These are phyloP conservation scores for Periconia sp. DNA, from an alignment of 2,329 filamentous ascomycete genomes.

Conservation along the genomic window DNA sequence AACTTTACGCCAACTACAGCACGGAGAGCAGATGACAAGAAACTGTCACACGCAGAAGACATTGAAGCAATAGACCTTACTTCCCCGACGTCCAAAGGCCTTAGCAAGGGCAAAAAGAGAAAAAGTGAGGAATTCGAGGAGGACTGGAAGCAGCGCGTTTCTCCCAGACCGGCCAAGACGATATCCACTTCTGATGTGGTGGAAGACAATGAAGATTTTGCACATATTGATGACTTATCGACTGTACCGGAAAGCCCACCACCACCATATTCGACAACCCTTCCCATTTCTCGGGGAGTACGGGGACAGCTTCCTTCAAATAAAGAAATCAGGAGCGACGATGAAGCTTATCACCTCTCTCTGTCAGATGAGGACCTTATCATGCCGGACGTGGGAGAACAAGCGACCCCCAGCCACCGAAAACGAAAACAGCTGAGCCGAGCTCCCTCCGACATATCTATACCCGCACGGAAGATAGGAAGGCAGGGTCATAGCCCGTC, in stretches of 20 bases:
- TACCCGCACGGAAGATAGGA: conserved; percentile 32
- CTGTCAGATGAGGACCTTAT: conserved; percentile 17
- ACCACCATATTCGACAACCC: conserved; percentile 50
- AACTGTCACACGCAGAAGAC: conserved; percentile 16
- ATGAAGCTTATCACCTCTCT: conserved; percentile 10
- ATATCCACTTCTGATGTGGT: conserved; percentile 16
- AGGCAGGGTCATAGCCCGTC: conserved; percentile 25
- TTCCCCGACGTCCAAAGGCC: conserved; percentile 19
- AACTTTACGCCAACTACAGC: conserved; percentile 12
- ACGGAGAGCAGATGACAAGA: conserved; percentile 5
- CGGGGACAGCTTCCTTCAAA: conserved; percentile 4
- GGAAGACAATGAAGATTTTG: conserved; percentile 32
- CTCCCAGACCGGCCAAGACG: conserved; percentile 16
- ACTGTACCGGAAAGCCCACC: conserved; percentile 30
- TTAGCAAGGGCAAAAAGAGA: conserved; percentile 42
- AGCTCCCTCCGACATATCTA: conserved; percentile 25
- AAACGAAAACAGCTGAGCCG: conserved; percentile 37
- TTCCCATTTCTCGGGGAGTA: conserved; percentile 12
- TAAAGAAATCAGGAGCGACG: conserved; percentile 12
- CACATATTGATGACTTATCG: conserved; percentile 42
- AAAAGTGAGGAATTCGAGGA: conserved; percentile 50
- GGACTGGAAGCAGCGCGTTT: conserved; percentile 20
- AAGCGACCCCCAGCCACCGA: conserved; percentile 13
- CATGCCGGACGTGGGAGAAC: conserved; percentile 8
- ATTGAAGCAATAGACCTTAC: conserved; percentile 43